Evolutionary conservation across 345 rosid genomes (phyloP), one percentile per base, ranked within the genome.

Genomic region (Rhizophora mangle): DNA sequence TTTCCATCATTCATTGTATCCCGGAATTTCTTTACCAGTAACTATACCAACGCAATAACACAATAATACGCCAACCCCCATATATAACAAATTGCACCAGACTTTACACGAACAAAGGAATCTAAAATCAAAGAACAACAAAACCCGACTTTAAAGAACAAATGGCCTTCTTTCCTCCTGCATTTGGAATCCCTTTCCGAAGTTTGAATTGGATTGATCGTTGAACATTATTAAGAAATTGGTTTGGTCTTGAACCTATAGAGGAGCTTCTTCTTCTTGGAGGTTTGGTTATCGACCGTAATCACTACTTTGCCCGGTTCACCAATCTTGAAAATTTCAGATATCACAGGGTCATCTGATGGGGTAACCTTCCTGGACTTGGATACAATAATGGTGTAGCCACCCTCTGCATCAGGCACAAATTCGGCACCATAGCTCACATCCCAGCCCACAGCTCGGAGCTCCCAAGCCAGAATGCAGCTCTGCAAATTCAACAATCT

Each of bases 231-330:
- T 58, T 76, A 70, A 26, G 77, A 67, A 61, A 60, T 32, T 36
- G 75, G 68, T 37, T 76, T 81, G 75, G 68, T 71, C 83, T 82
- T 82, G 53, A 75, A 82, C 68, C 89, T 80, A 65, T 81, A 82
- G 69, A 85, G 80, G 22, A 83, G 76, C 63, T 78, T 80, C 85
- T 82, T 85, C 86, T 82, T 85, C 85, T 74, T 83, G 63, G 77
- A 68, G 37, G 82, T 64, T 51, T 76, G 75, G 56, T 85, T 85
- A 26, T 81, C 85, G 16, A 85, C 62, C 56, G 81, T 64, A 62
- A 85, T 63, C 43, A 81, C 73, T 19, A 85, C 62, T 69, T 85
- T 85, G 61, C 89, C 89, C 0, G 85, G 64, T 49, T 85, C 86
- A 1, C 74, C 76, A 3, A 66, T 63, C 71, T 77, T 85, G 85